Conservation (phyloP, 2,329 filamentous ascomycete species). For the Albophoma yamanashiensis region DNA sequence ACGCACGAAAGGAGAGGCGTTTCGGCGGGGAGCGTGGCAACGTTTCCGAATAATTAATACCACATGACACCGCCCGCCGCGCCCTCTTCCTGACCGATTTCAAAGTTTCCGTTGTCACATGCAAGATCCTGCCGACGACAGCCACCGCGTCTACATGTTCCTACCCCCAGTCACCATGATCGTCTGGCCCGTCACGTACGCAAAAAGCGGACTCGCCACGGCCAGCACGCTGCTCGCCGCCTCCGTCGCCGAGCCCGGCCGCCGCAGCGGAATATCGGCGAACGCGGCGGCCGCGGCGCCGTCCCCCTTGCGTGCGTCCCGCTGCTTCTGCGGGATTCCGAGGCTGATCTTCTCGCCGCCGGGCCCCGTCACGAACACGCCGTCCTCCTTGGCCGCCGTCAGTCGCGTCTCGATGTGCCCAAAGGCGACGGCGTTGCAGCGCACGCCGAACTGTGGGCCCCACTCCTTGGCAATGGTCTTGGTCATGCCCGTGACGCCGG, state of each 20-base stretch:
- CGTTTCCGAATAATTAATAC: neutral
- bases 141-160: slow-evolving; percentile 34
- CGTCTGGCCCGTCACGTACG: slow-evolving; percentile 79
- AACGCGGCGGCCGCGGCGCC: slow-evolving; percentile 28
- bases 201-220: slow-evolving; percentile 71
- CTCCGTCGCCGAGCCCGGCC: slow-evolving; percentile 69
- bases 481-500: slow-evolving; percentile 70
- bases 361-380: slow-evolving; percentile 66
- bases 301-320: slow-evolving; percentile 13
- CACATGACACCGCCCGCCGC: neutral
- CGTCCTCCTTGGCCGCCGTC: slow-evolving; percentile 76
- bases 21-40: neutral
- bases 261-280: slow-evolving; percentile 66
- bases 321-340: slow-evolving; percentile 58
- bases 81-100: neutral
- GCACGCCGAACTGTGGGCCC: slow-evolving; percentile 74
- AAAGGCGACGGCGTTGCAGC: slow-evolving; percentile 76
- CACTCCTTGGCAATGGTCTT: slow-evolving; percentile 91
- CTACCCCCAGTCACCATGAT: slow-evolving; percentile 75
- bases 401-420: slow-evolving; percentile 71
- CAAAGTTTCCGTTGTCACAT: neutral
- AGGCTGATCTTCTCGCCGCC: slow-evolving; percentile 66
- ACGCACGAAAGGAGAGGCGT: neutral
- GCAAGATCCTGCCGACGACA: neutral
- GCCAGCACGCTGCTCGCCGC: slow-evolving; percentile 69